Conservation (phyloP, 2,329 filamentous ascomycete species). For the Botrytis paeoniae region DNA sequence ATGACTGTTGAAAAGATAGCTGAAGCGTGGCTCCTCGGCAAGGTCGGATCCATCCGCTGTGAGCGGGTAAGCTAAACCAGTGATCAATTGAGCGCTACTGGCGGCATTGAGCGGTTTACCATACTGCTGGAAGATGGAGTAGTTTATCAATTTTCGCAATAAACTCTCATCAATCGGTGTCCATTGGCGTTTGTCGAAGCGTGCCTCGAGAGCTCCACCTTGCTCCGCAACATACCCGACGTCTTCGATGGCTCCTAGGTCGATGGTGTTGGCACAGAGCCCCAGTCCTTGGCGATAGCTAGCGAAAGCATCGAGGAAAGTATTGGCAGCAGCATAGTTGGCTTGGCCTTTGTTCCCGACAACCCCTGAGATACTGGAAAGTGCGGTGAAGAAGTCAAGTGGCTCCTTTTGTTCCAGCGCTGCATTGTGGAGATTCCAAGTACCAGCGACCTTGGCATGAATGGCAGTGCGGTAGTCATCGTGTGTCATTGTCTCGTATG, state of each 20-base stretch:
- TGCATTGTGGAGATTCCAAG: constrained; percentile 29
- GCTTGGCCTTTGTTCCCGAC: constrained; percentile 40
- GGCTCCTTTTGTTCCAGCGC: constrained; percentile 27
- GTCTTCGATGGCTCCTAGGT: constrained; percentile 31
- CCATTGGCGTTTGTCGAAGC: constrained; percentile 1
- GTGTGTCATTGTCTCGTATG: constrained; percentile 22
- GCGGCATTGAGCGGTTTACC: not conserved
- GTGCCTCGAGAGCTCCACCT: not conserved
- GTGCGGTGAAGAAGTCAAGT: constrained; percentile 43
- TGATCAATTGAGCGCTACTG: constrained; percentile 5
- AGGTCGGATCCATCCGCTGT: constrained; percentile 1
- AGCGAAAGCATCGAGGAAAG: constrained; percentile 42
- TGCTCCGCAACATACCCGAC: constrained; percentile 36
- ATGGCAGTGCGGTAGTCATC: constrained; percentile 22
- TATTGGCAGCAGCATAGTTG: constrained; percentile 51
- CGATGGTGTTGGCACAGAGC: not conserved
- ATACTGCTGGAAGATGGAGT: constrained; percentile 8
- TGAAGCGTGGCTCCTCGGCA: not conserved
- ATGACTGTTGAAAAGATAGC: constrained; percentile 3
- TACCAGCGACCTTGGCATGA: constrained; percentile 25
- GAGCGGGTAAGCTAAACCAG: not conserved
- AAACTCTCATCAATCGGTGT: not conserved
- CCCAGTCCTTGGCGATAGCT: not conserved
- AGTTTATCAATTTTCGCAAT: not conserved
- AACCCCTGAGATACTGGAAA: constrained; percentile 40